Conservation (phyloP, 495 filamentous ascomycete species). For the Corynascus novoguineensis region DNA sequence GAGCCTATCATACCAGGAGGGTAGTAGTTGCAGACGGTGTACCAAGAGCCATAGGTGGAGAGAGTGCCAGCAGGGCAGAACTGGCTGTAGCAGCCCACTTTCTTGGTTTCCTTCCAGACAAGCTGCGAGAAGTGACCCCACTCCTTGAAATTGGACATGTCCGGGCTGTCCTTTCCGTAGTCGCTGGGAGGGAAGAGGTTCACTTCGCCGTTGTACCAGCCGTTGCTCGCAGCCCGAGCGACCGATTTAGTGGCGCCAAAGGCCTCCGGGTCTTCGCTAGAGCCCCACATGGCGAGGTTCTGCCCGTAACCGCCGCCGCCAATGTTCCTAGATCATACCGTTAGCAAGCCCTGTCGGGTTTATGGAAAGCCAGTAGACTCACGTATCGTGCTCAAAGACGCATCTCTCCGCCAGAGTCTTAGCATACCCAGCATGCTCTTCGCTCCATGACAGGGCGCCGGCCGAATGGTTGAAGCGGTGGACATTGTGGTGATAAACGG, state of each 20-base stretch:
- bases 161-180: slow-evolving; percentile 40
- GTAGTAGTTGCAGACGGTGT: slow-evolving; percentile 87
- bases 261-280: slow-evolving; percentile 21
- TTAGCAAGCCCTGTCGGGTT: slow-evolving; percentile 8
- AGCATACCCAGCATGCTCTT: slow-evolving; percentile 58
- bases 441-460: slow-evolving; percentile 56
- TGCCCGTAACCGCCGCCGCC: slow-evolving; percentile 70
- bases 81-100: slow-evolving; percentile 69
- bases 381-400: slow-evolving; percentile 71
- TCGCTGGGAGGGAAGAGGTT: slow-evolving; percentile 32
- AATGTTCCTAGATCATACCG: slow-evolving; percentile 32
- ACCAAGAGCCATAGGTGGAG: slow-evolving; percentile 40
- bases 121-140: slow-evolving; percentile 93
- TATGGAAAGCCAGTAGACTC: slow-evolving; percentile 37
- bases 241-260: slow-evolving; percentile 43
- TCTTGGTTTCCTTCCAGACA: slow-evolving; percentile 68
- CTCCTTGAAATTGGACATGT: slow-evolving; percentile 56
- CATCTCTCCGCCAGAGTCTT: slow-evolving; percentile 47
- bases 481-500: slow-evolving; percentile 72
- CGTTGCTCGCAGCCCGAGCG: slow-evolving; percentile 60
- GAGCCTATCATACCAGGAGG: slow-evolving; percentile 51
- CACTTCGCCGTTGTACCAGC: slow-evolving; percentile 82
- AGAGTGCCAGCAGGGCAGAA: slow-evolving; percentile 47
- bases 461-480: slow-evolving; percentile 82
- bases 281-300: slow-evolving; percentile 61